A percentile compares a stretch with the other conserved stretches of the same genome.
Conservation (phyloP, 2,329 filamentous ascomycete genomes). For the Fusarium piperis region DNA sequence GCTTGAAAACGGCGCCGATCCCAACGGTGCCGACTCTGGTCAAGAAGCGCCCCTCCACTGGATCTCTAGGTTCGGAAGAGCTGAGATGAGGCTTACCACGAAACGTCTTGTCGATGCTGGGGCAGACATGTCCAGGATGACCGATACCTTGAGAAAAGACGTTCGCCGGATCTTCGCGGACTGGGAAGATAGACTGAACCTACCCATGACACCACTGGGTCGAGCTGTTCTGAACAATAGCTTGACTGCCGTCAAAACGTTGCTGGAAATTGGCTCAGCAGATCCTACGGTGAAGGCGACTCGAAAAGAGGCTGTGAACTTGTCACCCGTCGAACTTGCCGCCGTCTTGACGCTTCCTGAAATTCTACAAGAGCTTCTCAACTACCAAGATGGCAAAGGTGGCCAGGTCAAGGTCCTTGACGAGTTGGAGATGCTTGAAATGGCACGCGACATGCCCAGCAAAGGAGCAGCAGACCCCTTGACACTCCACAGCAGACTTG, state of each 20-base stretch:
- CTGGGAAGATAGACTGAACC: background rate
- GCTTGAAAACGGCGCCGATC: background rate
- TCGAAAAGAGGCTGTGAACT: background rate
- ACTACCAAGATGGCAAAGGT: background rate
- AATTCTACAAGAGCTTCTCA: background rate
- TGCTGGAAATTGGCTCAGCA: background rate
- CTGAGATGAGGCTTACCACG: background rate
- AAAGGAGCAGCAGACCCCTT: background rate
- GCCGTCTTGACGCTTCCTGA: background rate
- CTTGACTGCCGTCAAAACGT: background rate
- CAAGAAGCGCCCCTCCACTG: background rate
- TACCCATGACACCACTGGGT: background rate
- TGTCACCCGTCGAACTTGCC: background rate
- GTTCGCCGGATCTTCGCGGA: background rate
- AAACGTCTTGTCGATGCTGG: background rate
- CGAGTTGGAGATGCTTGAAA: background rate
- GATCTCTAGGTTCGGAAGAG: background rate
- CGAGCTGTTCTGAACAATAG: background rate
- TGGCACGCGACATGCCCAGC: background rate
- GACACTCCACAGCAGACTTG: slow-evolving; percentile 3
- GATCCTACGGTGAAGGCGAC: background rate
- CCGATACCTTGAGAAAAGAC: background rate
- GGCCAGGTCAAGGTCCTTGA: background rate
- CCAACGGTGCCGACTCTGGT: background rate
- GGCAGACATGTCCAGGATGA: background rate